Evolutionary conservation across 345 rosid species (phyloP), one percentile per base, ranked within the genome.

Genomic region (Brassica carinata): DNA sequence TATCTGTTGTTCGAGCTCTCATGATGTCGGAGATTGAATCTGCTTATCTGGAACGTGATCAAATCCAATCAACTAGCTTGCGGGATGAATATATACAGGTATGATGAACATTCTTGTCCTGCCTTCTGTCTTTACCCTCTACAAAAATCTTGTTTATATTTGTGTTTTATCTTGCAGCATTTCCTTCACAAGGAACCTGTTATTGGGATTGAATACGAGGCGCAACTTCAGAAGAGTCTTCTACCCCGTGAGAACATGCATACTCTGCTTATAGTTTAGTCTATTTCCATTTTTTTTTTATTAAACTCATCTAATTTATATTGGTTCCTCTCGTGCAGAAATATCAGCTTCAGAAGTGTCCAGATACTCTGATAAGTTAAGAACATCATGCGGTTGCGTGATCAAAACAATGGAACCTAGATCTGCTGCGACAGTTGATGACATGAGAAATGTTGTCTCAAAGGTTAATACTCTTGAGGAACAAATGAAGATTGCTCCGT

Each of bases 21-120:
- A 80, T 90, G 78, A 88, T 94, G 93, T 92, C 97, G 0, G 93
- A 90, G 86, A 91, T 94, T 67, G 97, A 94, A 85, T 94, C 98
- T 72, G 96, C 98, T 73, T 94, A 89, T 89, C 87, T 94, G 83
- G 97, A 94, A 82, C 97, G 97, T 75, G 97, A 94, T 79, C 97
- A 94, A 87, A 88, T 87, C 84, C 97, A 92, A 69, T 94, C 98
- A 71, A 85, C 97, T 72, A 92, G 87, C 88, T 84, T 94, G 85
- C 84, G 91, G 36, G 97, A 94, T 86, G 98, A 92, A 81, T 91
- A 86, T 85, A 81, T 94, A 71, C 96, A 94, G 85, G 98, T 92
- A 88, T 27, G 14, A 76, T 15, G 73, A 69, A 57, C 8, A 67
- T 63, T 66, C 38, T 43, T 38, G 10, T 64, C 43, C 64, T 31